Percentiles rank a stretch among this genome's conserved stretches.
phyloP scores from a whole-genome alignment of 2,329 filamentous ascomycete genomes.

The Moelleriella libera region DNA sequence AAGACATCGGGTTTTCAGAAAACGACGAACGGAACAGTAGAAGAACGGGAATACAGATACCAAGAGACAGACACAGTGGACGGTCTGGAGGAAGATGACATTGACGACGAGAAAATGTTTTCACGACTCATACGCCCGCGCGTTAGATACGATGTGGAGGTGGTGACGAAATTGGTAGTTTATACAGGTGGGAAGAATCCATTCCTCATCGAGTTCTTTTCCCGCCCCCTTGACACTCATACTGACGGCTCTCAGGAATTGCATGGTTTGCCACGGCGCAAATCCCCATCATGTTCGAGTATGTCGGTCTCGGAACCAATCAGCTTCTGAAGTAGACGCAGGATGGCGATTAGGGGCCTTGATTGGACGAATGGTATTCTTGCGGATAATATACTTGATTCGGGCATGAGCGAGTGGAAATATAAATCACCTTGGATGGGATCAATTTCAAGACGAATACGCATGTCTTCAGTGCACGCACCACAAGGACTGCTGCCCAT shows the following conservation, averaged over 20 bases:
- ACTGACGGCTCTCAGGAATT: conserved; percentile 43
- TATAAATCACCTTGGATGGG: no score
- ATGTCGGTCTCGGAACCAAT: conserved; percentile 35
- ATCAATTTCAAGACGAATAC: no score
- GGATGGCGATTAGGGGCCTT: no score
- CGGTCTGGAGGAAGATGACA: conserved; percentile 33
- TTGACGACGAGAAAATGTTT: conserved; percentile 69
- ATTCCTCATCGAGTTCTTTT: background rate
- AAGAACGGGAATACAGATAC: background rate
- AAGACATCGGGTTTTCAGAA: conserved; percentile 31
- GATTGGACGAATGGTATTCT: no score
- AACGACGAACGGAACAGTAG: conserved; percentile 8
- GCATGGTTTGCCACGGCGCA: conserved; percentile 65
- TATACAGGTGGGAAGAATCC: conserved; percentile 54
- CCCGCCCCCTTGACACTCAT: background rate
- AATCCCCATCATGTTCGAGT: conserved; percentile 60
- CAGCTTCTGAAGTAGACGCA: conserved; percentile 11
- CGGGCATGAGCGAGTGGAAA: no score
- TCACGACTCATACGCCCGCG: conserved; percentile 70
- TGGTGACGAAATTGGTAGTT: conserved; percentile 90
- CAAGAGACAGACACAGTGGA: background rate
- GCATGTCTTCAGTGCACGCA: no score
- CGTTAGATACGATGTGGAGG: conserved; percentile 95
- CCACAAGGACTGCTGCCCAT: no score
- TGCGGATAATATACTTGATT: no score